These are phyloP conservation scores for Solanum sitiens DNA, from an alignment of 257 asterid species.

Conservation along the genomic window DNA sequence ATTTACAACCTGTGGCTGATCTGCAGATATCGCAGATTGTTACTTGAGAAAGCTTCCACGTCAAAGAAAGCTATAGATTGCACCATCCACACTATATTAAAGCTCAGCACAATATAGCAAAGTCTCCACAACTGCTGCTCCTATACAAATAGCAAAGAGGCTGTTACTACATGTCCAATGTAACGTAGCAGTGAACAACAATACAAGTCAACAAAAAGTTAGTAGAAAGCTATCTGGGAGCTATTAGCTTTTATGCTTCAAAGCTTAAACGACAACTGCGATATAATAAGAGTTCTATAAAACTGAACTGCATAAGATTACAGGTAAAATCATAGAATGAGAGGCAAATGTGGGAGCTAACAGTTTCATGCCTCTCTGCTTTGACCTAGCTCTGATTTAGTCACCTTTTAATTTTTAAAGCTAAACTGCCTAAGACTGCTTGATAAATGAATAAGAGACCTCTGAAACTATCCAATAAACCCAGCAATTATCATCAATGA, in stretches of 20 bases:
- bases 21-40: neutral
- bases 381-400: neutral
- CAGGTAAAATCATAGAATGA: neutral
- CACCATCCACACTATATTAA: neutral
- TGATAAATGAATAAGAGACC: neutral
- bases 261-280: neutral
- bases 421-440: neutral
- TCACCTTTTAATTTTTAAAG: neutral
- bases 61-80: neutral
- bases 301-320: neutral
- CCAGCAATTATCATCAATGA: neutral
- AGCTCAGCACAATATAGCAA: neutral
- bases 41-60: neutral
- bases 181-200: neutral
- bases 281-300: neutral
- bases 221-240: neutral
- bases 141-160: neutral
- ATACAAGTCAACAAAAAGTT: neutral
- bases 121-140: neutral
- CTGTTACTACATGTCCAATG: neutral
- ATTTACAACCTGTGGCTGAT: neutral
- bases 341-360: neutral
- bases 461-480: neutral
- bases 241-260: neutral
- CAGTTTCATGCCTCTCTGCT: neutral